A percentile compares a stretch with the other conserved stretches of the same genome.
Evolutionary conservation across 192 early-diverging fungal species (phyloP).

Genomic region (Entomortierella lignicola): DNA sequence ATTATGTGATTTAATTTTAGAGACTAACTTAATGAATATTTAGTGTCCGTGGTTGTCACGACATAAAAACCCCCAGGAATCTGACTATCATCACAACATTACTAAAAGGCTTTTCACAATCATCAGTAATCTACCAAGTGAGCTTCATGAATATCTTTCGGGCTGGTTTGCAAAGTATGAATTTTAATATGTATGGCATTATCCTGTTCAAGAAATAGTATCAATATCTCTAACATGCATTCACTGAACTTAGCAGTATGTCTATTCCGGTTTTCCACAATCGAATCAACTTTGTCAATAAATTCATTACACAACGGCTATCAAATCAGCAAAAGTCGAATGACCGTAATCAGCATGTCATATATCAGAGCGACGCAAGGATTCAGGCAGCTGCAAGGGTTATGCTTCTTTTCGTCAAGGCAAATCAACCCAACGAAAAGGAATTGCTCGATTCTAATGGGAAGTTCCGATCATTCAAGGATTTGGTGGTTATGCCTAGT

Average conservation of each 20-base stretch:
- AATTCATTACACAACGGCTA: slow-evolving; percentile 86
- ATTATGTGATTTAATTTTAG: neutral
- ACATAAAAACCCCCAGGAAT: slow-evolving; percentile 80
- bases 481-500: slow-evolving; percentile 28
- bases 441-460: slow-evolving; percentile 15
- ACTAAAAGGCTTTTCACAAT: slow-evolving; percentile 84
- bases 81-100: slow-evolving; percentile 87
- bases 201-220: neutral
- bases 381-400: slow-evolving; percentile 85
- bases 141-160: slow-evolving; percentile 88
- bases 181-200: neutral
- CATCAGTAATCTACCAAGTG: slow-evolving; percentile 83
- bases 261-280: slow-evolving; percentile 71
- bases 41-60: slow-evolving; percentile 86
- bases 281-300: slow-evolving; percentile 83
- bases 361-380: slow-evolving; percentile 89
- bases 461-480: slow-evolving; percentile 19
- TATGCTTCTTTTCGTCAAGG: slow-evolving; percentile 82
- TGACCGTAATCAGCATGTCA: slow-evolving; percentile 45
- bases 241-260: slow-evolving; percentile 49
- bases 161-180: slow-evolving; percentile 81
- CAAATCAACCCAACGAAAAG: slow-evolving; percentile 48
- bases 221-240: neutral
- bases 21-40: neutral
- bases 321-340: slow-evolving; percentile 69